Evolutionary conservation across 768 basidiomycete genomes (phyloP).

Genomic region (Lentinus brumalis): DNA sequence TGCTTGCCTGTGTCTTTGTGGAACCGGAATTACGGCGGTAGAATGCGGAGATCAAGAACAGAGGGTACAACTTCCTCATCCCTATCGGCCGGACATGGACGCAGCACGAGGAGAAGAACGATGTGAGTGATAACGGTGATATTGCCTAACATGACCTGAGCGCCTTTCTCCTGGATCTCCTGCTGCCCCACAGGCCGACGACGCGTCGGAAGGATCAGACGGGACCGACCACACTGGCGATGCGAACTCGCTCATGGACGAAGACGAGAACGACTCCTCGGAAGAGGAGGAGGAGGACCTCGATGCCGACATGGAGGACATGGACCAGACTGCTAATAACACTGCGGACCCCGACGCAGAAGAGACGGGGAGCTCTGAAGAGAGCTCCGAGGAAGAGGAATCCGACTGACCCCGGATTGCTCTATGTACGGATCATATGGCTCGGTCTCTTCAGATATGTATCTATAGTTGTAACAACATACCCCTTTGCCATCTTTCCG

Average conservation of each 20-base stretch:
- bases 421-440: background rate
- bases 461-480: background rate
- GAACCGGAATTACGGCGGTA: slow-evolving; percentile 26
- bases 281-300: slow-evolving; percentile 53
- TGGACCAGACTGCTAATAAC: slow-evolving; percentile 43
- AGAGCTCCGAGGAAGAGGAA: slow-evolving; percentile 13
- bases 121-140: slow-evolving; percentile 46
- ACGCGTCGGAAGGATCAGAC: slow-evolving; percentile 32
- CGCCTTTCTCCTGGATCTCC: background rate
- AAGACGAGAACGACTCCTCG: slow-evolving; percentile 30
- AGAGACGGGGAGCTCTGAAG: slow-evolving; percentile 31
- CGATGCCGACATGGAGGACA: slow-evolving; percentile 65
- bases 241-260: slow-evolving; percentile 40
- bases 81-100: slow-evolving; percentile 76
- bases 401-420: background rate
- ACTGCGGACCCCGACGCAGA: slow-evolving; percentile 47
- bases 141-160: background rate
- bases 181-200: slow-evolving; percentile 32
- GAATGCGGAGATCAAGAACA: slow-evolving; percentile 62
- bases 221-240: slow-evolving; percentile 42
- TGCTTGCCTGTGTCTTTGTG: background rate
- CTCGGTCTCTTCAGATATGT: background rate
- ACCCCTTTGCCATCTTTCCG: background rate
- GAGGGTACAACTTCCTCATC: slow-evolving; percentile 67
- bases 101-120: slow-evolving; percentile 82